Evolutionary conservation across 108 stramenopile species (phyloP).

Genomic region (Schizochytrium sp.): DNA sequence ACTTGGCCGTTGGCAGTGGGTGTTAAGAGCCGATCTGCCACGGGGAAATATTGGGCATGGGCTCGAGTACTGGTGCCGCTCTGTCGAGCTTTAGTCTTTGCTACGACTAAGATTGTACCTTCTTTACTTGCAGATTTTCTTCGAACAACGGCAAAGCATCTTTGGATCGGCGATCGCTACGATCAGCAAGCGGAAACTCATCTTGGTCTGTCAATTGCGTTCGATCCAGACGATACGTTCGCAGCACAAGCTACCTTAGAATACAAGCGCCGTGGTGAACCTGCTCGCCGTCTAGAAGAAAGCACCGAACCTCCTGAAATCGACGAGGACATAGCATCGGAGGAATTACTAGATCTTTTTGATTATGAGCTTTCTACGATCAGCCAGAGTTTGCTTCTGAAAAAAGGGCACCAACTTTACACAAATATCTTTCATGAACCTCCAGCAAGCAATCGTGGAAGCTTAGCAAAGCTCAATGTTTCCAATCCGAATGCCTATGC

Average conservation of each 20-base stretch:
- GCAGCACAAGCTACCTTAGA: background rate
- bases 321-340: background rate
- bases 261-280: background rate
- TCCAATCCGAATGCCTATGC: background rate
- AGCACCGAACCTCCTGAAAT: background rate
- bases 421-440: background rate
- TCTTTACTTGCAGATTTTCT: background rate
- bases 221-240: conserved; percentile 20
- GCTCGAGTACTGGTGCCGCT: background rate
- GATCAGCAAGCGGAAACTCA: background rate
- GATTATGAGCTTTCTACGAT: conserved; percentile 24
- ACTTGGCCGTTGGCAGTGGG: conserved; percentile 22
- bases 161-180: conserved; percentile 53
- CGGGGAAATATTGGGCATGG: conserved; percentile 56
- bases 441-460: background rate
- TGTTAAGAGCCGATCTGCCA: background rate
- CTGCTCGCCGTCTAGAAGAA: conserved; percentile 13
- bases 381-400: background rate
- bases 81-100: background rate
- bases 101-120: background rate
- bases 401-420: background rate
- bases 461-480: conserved; percentile 4
- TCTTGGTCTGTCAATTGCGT: background rate
- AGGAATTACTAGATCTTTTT: background rate
- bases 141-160: background rate